Evolutionary conservation across 2,329 filamentous ascomycete species (phyloP).

Genomic region (Neurospora sp.): DNA sequence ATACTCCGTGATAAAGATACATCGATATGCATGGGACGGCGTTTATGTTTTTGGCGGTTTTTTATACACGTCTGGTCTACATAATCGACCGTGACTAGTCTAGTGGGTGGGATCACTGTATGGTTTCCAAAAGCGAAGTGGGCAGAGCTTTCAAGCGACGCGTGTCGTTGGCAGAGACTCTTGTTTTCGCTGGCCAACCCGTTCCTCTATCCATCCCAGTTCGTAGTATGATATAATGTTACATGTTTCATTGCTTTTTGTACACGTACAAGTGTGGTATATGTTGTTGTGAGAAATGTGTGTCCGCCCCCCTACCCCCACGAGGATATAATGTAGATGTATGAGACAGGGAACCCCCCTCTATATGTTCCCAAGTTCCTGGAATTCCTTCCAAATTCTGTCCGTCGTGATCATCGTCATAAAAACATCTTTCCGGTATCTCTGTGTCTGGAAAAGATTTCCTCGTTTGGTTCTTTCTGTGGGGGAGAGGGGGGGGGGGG

Average conservation of each 20-base stretch:
- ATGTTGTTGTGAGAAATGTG: constrained; percentile 22
- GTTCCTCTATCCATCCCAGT: not conserved
- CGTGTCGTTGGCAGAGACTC: not conserved
- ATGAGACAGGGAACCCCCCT: not conserved
- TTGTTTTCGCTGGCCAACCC: not conserved
- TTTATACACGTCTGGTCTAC: too few species aligned
- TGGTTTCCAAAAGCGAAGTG: too few species aligned
- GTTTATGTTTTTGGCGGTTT: not conserved
- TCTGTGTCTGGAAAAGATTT: not conserved
- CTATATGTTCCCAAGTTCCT: not conserved
- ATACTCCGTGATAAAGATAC: not conserved
- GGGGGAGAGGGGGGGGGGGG: not conserved
- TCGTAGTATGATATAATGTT: constrained; percentile 17
- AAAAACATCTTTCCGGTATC: not conserved
- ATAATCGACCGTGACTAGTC: too few species aligned
- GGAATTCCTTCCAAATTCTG: not conserved
- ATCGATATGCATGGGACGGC: not conserved
- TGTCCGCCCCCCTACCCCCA: not conserved
- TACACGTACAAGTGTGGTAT: constrained; percentile 14
- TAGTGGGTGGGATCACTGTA: too few species aligned
- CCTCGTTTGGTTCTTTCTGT: not conserved
- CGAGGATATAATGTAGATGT: not conserved
- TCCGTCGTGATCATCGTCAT: not conserved
- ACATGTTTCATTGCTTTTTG: constrained; percentile 15
- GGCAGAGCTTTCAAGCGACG: too few species aligned